phyloP scores from a whole-genome alignment of 768 basidiomycete genomes.

The Auricularia sp. region DNA sequence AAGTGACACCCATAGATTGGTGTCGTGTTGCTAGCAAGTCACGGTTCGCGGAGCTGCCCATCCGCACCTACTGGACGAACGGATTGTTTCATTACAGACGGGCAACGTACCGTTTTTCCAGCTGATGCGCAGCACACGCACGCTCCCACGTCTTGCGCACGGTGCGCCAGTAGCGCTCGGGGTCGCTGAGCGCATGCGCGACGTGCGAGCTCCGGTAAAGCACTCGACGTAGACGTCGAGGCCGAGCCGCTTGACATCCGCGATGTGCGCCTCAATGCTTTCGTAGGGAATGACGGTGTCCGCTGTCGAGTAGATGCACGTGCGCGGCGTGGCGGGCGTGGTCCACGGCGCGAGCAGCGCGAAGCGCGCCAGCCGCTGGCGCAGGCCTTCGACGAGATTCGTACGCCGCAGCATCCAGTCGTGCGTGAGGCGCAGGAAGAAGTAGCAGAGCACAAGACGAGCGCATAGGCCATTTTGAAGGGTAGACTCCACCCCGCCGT shows the following conservation, averaged over 20 bases:
- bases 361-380: neutral
- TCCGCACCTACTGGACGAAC: no score
- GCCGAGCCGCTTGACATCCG: constrained; percentile 14
- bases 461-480: no score
- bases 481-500: no score
- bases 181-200: constrained; percentile 17
- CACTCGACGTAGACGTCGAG: constrained; percentile 19
- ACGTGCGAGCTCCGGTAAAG: constrained; percentile 27
- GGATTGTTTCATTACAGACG: no score
- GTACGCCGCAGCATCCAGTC: neutral
- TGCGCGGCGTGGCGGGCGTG: constrained; percentile 19
- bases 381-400: neutral
- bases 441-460: neutral
- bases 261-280: constrained; percentile 18
- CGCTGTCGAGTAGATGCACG: constrained; percentile 26
- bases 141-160: constrained; percentile 12
- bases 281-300: constrained; percentile 22
- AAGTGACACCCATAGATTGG: no score
- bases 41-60: no score
- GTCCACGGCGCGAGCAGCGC: constrained; percentile 22
- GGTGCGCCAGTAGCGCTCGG: constrained; percentile 16
- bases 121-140: neutral
- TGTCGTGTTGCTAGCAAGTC: no score
- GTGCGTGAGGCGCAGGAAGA: neutral
- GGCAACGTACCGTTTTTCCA: no score